Evolutionary conservation across 768 basidiomycete genomes (phyloP).

Genomic region (Mycena venus): DNA sequence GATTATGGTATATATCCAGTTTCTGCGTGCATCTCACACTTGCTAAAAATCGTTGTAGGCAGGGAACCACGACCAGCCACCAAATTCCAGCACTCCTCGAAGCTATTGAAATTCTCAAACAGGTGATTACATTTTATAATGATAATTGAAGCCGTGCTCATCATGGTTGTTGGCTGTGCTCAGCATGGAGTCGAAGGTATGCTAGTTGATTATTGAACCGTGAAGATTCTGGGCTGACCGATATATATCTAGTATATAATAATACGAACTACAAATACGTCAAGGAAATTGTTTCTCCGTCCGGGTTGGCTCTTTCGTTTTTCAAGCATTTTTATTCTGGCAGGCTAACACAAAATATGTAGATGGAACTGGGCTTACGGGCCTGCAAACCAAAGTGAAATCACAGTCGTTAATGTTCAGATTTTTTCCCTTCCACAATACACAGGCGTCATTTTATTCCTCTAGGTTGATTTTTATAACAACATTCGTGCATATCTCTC

Average conservation of each 20-base stretch:
- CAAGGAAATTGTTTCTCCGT: slow-evolving; percentile 34
- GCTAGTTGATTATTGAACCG: neutral
- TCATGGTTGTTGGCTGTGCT: neutral
- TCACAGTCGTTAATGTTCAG: slow-evolving; percentile 33
- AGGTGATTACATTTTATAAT: neutral
- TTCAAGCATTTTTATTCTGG: neutral
- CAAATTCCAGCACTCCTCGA: slow-evolving; percentile 34
- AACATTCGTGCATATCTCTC: slow-evolving; percentile 32
- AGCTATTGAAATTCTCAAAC: slow-evolving; percentile 28
- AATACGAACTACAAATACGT: slow-evolving; percentile 34
- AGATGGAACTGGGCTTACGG: slow-evolving; percentile 34
- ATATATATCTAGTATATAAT: slow-evolving; percentile 25
- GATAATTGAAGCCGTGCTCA: neutral
- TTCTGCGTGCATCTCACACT: neutral
- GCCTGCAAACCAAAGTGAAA: slow-evolving; percentile 30
- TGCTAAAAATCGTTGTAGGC: neutral
- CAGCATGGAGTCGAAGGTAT: slow-evolving; percentile 34
- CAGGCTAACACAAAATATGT: neutral
- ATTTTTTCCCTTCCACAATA: neutral
- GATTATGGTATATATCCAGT: slow-evolving; percentile 18
- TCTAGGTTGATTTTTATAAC: slow-evolving; percentile 34
- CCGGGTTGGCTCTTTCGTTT: slow-evolving; percentile 8
- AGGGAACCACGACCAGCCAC: slow-evolving; percentile 23
- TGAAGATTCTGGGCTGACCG: neutral
- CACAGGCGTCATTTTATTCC: neutral